phyloP scores from a whole-genome alignment of 176 grass and related monocot species.

The Saccharum officinarum region DNA sequence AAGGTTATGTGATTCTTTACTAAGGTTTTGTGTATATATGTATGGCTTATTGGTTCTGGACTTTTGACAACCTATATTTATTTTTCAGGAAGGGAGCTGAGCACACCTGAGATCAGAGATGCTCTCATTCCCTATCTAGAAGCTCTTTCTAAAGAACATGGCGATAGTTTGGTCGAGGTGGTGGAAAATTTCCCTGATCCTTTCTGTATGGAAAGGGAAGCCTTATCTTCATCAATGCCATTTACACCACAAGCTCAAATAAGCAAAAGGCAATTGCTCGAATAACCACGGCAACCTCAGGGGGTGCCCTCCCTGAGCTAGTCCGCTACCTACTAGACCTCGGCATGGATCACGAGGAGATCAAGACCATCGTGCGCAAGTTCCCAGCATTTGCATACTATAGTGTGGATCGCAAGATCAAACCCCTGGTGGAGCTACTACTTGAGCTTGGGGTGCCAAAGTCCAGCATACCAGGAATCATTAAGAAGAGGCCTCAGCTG shows the following conservation, averaged over 20 bases:
- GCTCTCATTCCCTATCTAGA: constrained; percentile 68
- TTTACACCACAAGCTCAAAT: constrained; percentile 54
- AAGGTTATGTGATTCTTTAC: constrained; percentile 50
- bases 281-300: constrained; percentile 48
- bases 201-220: constrained; percentile 46
- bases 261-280: constrained; percentile 77
- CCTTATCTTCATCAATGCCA: constrained; percentile 33
- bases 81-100: constrained; percentile 85
- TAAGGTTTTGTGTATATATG: not conserved
- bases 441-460: constrained; percentile 64
- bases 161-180: constrained; percentile 59
- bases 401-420: constrained; percentile 80
- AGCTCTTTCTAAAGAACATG: constrained; percentile 68
- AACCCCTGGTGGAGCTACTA: constrained; percentile 64
- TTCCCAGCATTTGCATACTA: constrained; percentile 85
- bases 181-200: constrained; percentile 82
- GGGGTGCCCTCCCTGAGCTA: constrained; percentile 56
- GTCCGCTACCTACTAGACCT: constrained; percentile 71
- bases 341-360: constrained; percentile 65
- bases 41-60: constrained; percentile 1
- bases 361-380: constrained; percentile 54
- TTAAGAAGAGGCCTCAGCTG: constrained; percentile 81
- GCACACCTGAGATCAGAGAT: constrained; percentile 87
- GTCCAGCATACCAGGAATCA: constrained; percentile 77
- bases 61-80: constrained; percentile 3